Conservation (phyloP, 768 basidiomycete genomes). For the Termitomyces heimii region DNA sequence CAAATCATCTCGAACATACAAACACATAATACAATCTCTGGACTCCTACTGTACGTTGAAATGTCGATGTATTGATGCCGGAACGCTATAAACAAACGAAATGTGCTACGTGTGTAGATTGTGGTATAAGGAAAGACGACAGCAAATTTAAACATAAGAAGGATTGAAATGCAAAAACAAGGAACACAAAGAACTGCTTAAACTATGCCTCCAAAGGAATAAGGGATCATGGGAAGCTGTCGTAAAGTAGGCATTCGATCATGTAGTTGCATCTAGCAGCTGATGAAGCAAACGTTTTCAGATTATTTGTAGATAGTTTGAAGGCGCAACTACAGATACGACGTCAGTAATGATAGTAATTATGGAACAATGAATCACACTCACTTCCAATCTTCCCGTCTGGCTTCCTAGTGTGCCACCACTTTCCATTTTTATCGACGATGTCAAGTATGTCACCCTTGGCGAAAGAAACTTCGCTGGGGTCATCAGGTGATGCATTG, state of each 20-base stretch:
- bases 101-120: slow-evolving; percentile 9
- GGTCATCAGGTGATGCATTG: slow-evolving; percentile 89
- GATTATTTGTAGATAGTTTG: slow-evolving; percentile 81
- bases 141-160: slow-evolving; percentile 7
- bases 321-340: slow-evolving; percentile 60
- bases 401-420: slow-evolving; percentile 84
- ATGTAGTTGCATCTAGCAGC: slow-evolving; percentile 7
- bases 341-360: slow-evolving; percentile 7
- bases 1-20: slow-evolving; percentile 8
- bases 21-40: slow-evolving; percentile 10
- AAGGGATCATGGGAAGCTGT: slow-evolving; percentile 11
- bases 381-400: slow-evolving; percentile 77
- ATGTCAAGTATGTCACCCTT: slow-evolving; percentile 94
- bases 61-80: slow-evolving; percentile 3
- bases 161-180: slow-evolving; percentile 2
- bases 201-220: slow-evolving; percentile 4
- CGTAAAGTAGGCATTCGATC: slow-evolving; percentile 16
- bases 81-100: background rate
- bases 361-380: slow-evolving; percentile 24
- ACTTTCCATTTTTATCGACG: slow-evolving; percentile 87
- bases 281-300: slow-evolving; percentile 24
- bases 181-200: background rate
- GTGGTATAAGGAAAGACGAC: slow-evolving; percentile 12
- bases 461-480: slow-evolving; percentile 89
- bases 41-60: slow-evolving; percentile 10